Percentiles rank a stretch among this genome's conserved stretches.
Conservation (phyloP, 257 asterid genomes). For the Salvia miltiorrhiza region DNA sequence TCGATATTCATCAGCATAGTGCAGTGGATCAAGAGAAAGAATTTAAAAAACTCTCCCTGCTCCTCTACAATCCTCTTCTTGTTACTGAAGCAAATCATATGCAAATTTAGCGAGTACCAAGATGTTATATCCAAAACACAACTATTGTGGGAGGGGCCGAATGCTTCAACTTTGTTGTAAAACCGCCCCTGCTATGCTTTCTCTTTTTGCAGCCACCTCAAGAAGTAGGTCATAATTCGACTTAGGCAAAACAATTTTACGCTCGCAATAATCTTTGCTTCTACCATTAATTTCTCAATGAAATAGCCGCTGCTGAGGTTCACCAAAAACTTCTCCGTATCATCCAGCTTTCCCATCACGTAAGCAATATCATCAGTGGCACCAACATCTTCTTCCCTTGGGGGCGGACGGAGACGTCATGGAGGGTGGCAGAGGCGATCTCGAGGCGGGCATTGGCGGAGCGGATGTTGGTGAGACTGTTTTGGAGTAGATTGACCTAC, state of each 20-base stretch:
- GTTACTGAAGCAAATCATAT: not conserved
- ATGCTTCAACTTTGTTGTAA: slow-evolving; percentile 71
- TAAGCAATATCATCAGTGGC: slow-evolving; percentile 88
- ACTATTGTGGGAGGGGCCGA: slow-evolving; percentile 44
- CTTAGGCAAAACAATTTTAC: slow-evolving; percentile 79
- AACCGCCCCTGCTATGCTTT: slow-evolving; percentile 63
- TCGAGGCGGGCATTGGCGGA: slow-evolving; percentile 82
- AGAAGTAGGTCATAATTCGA: slow-evolving; percentile 93
- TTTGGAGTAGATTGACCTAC: slow-evolving; percentile 78
- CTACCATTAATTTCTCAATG: slow-evolving; percentile 88
- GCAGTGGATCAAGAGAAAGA: not conserved
- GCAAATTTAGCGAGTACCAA: not conserved
- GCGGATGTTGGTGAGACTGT: slow-evolving; percentile 81
- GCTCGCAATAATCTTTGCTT: slow-evolving; percentile 92
- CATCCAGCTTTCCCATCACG: slow-evolving; percentile 82
- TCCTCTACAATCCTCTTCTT: not conserved
- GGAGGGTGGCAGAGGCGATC: slow-evolving; percentile 75
- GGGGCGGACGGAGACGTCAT: slow-evolving; percentile 80
- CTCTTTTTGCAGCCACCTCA: slow-evolving; percentile 84
- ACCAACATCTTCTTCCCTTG: slow-evolving; percentile 86
- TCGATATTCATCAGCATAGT: not conserved
- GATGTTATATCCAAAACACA: slow-evolving; percentile 2
- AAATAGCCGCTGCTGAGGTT: slow-evolving; percentile 95
- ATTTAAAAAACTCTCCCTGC: not conserved
- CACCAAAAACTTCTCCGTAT: slow-evolving; percentile 79